Base-by-base conservation (phyloP, 139 green algal species). In the Coccomyxa sp. region DNA sequence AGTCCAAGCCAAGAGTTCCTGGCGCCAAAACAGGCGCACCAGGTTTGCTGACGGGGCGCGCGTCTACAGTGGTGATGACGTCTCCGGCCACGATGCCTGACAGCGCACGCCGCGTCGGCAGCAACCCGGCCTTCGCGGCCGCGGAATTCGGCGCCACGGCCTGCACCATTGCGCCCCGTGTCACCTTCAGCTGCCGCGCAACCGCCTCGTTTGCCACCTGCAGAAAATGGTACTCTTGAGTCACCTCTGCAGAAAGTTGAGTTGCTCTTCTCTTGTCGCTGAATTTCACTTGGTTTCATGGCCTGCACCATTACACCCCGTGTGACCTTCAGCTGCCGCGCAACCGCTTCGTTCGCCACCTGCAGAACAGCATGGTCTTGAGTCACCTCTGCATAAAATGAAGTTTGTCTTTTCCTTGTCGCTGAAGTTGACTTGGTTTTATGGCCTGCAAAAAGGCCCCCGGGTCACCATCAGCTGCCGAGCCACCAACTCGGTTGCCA, bases 381-480 rank as follows among this genome's bases (percentile, higher is more conserved):
- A n/a, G n/a, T n/a, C n/a, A n/a, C n/a, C n/a, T n/a, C n/a, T n/a
- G n/a, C n/a, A n/a, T n/a, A n/a, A n/a, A n/a, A n/a, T n/a, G n/a
- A n/a, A n/a, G n/a, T n/a, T n/a, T n/a, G n/a, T n/a, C n/a, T n/a
- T n/a, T n/a, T n/a, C n/a, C n/a, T n/a, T n/a, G n/a, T n/a, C n/a
- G n/a, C n/a, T n/a, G n/a, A n/a, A n/a, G n/a, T n/a, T n/a, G n/a
- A 32, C 86, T 83, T 1, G 86, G 77, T 10, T 85, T 63, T 13
- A 95, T 85, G 4, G 79, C 83, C 77, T 95, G 91, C 31, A 96
- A 83, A 31, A 96, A 25, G 0, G 90, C 90, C 90, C 92, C 14
- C 58, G 71, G 28, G 18, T 76, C 0, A 91, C 82, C 67, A 86
- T 89, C 13, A 96, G 86, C 67, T 90, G 85, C 13, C 84, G 14